Percentiles rank a stretch among this genome's conserved stretches.
Conservation (phyloP, 768 basidiomycete species). For the Imleria badia region DNA sequence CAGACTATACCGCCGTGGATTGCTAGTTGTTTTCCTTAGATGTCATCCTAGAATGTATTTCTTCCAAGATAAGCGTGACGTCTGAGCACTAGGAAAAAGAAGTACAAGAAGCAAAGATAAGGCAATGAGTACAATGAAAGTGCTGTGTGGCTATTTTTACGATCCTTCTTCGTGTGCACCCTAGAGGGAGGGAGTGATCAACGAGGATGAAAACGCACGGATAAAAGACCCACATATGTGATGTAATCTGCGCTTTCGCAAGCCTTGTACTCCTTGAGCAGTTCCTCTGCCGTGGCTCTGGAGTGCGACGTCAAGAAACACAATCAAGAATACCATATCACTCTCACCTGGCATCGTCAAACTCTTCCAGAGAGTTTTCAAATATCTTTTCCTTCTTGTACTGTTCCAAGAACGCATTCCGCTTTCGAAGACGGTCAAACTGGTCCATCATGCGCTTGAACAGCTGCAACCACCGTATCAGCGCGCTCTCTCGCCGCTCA, state of each 20-base stretch:
- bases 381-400: constrained; percentile 99
- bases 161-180: constrained; percentile 36
- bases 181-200: constrained; percentile 19
- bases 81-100: background rate
- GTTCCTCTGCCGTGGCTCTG: constrained; percentile 83
- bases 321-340: background rate
- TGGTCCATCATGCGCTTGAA: constrained; percentile 97
- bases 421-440: constrained; percentile 81
- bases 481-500: background rate
- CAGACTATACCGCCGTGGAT: constrained; percentile 20
- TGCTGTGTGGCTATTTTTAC: constrained; percentile 5
- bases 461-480: constrained; percentile 50
- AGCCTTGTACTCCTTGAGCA: constrained; percentile 93
- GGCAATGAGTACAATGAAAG: background rate
- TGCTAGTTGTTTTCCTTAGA: constrained; percentile 25
- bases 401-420: constrained; percentile 94
- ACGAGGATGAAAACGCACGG: background rate
- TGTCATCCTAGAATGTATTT: constrained; percentile 23
- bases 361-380: constrained; percentile 89
- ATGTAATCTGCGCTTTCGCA: constrained; percentile 96
- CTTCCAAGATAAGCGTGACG: background rate
- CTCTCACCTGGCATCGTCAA: constrained; percentile 90
- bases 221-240: constrained; percentile 58
- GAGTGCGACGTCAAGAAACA: background rate
- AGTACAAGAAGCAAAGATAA: constrained; percentile 6